Evolutionary conservation across 495 filamentous ascomycete genomes (phyloP), one percentile per base, ranked within the genome.

Genomic region (Penicillium macrosclerotiorum): DNA sequence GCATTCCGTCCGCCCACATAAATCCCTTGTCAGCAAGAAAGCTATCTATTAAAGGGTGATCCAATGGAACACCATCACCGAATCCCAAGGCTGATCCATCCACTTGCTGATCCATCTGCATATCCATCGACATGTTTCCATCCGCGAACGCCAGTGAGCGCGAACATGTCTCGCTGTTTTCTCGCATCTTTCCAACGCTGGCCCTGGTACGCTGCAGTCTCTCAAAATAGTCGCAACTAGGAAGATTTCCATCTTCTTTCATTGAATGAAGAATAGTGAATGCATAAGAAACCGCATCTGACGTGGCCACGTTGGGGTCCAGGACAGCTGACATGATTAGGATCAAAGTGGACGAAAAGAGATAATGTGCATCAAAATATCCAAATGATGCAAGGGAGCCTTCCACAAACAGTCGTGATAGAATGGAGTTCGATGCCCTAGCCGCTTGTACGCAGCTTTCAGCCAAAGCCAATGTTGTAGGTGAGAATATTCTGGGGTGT

Each of bases 361-460:
- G 47, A 24, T 63, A 55, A 29, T 63, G 56, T 5, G 60, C 53
- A 34, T 63, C 60, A 48, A 55, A 57, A 26, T 57, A 63, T 4
- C 60, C 60, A 42, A 60, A 60, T 8, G 49, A 55, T 12, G 60
- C 57, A 13, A 63, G 53, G 20, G 48, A 40, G 13, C 56, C 54
- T 11, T 58, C 54, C 7, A 57, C 34, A 42, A 55, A 63, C 8
- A 57, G 42, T 16, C 47, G 34, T 27, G 55, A 49, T 4, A 63
- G 35, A n/a, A 60, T 55, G 5, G 42, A 30, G 24, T 55, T 57
- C 18, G 60, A 60, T 18, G 45, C 54, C 23, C 50, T 40, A 3
- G 53, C 57, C 8, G 60, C 60, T 30, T 55, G 52, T 20, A 63
- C 46, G 37, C 60, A 63, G 29, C 52, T 59, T 31, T 63, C 60